phyloP scores from a whole-genome alignment of 495 filamentous ascomycete species.

The Aspergillus nidulans region DNA sequence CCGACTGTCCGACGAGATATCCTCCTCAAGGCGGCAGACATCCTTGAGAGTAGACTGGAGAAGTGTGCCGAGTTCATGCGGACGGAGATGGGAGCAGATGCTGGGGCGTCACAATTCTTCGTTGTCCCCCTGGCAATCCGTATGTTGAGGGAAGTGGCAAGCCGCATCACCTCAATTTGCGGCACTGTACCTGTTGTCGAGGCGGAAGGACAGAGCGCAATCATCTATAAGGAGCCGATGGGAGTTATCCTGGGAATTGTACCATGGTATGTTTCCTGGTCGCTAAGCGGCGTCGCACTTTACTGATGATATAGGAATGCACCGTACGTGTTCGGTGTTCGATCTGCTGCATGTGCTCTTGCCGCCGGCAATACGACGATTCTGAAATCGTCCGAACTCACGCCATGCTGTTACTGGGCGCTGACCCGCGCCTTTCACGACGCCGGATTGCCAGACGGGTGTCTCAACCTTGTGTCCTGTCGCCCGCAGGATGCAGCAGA shows the following conservation, averaged over 20 bases:
- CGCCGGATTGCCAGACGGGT: slow-evolving; percentile 62
- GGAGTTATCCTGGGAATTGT: slow-evolving; percentile 79
- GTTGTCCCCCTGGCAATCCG: slow-evolving; percentile 56
- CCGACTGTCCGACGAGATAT: slow-evolving; percentile 64
- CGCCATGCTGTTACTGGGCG: slow-evolving; percentile 68
- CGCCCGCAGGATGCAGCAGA: slow-evolving; percentile 49
- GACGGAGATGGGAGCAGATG: slow-evolving; percentile 64
- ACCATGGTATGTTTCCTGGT: slow-evolving; percentile 57
- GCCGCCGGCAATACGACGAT: slow-evolving; percentile 78
- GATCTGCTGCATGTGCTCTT: slow-evolving; percentile 67
- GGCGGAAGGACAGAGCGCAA: slow-evolving; percentile 53
- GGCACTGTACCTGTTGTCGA: slow-evolving; percentile 59
- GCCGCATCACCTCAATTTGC: slow-evolving; percentile 55
- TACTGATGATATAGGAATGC: slow-evolving; percentile 45
- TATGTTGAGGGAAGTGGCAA: slow-evolving; percentile 67
- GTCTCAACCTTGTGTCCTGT: slow-evolving; percentile 51
- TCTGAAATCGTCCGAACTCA: slow-evolving; percentile 69
- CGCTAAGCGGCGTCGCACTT: background rate
- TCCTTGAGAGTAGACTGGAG: slow-evolving; percentile 57
- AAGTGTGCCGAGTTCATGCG: slow-evolving; percentile 60
- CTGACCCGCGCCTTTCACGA: slow-evolving; percentile 64
- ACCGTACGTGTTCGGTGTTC: slow-evolving; percentile 62
- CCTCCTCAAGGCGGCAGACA: slow-evolving; percentile 65
- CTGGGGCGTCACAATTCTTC: slow-evolving; percentile 47
- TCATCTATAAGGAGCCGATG: slow-evolving; percentile 73